Conservation (phyloP, 176 grass and related monocot genomes). For the Themeda triandra region DNA sequence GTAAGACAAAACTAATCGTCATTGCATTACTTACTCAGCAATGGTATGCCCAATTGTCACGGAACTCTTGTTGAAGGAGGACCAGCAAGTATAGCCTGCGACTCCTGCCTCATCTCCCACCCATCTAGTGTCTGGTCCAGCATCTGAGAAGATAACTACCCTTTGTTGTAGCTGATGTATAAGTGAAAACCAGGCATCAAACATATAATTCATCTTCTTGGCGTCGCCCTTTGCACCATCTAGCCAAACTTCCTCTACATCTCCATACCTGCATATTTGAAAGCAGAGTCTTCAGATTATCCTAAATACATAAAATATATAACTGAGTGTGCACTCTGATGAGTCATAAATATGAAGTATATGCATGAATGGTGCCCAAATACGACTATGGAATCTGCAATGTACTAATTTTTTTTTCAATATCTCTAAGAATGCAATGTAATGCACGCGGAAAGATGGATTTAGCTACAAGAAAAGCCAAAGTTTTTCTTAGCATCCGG, state of each 20-base stretch:
- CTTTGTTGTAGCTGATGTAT: constrained; percentile 85
- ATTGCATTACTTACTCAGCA: constrained; percentile 46
- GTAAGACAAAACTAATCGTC: neutral
- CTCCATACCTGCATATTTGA: constrained; percentile 67
- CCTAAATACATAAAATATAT: neutral
- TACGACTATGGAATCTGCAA: neutral
- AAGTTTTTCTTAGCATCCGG: too few species aligned
- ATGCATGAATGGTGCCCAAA: neutral
- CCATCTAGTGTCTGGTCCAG: constrained; percentile 84
- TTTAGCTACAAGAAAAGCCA: neutral
- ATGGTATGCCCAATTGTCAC: constrained; percentile 62
- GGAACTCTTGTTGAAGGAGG: constrained; percentile 69
- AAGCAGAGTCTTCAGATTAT: constrained; percentile 1
- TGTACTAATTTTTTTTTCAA: neutral
- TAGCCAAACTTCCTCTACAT: constrained; percentile 83
- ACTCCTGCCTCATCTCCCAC: constrained; percentile 72
- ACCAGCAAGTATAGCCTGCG: constrained; percentile 75
- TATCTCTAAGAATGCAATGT: neutral
- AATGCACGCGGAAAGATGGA: neutral
- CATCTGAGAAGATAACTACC: constrained; percentile 88
- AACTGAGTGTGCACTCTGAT: neutral
- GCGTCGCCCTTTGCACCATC: constrained; percentile 81
- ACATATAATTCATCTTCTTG: constrained; percentile 70
- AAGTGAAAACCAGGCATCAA: constrained; percentile 76
- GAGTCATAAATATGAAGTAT: neutral